A percentile compares a stretch with the other conserved stretches of the same genome.
Conservation (phyloP, 192 early-diverging fungal species). For the Entomortierella parvispora region DNA sequence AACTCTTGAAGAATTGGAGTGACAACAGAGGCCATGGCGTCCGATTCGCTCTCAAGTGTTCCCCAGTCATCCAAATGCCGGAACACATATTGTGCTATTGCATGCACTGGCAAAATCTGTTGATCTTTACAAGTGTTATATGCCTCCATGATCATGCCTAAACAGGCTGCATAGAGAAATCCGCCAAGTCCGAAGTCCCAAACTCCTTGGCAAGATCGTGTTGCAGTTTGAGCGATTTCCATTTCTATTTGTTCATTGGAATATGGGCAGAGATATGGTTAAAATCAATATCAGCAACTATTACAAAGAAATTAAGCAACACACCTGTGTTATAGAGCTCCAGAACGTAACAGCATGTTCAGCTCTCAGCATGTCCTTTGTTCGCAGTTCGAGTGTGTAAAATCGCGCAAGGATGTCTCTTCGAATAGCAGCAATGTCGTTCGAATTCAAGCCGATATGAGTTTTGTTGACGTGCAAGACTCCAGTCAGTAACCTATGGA, state of each 20-base stretch:
- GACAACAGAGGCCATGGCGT: slow-evolving; percentile 5
- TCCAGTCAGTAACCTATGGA: not conserved
- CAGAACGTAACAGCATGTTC: not conserved
- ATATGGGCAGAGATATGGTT: no score
- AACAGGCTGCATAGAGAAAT: slow-evolving; percentile 3
- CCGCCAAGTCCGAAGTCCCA: not conserved
- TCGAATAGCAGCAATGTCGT: slow-evolving; percentile 2
- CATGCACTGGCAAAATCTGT: not conserved
- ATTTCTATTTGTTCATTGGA: not conserved
- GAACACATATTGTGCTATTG: not conserved
- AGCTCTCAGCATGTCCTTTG: not conserved
- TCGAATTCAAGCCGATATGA: not conserved
- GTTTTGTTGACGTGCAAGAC: not conserved
- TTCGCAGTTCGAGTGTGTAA: not conserved
- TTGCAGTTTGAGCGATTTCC: not conserved
- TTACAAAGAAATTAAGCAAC: not conserved
- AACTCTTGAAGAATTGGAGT: slow-evolving; percentile 5
- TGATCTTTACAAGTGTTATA: not conserved
- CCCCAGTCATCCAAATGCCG: slow-evolving; percentile 2
- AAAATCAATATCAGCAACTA: not conserved
- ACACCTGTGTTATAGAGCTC: not conserved
- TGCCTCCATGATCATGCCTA: not conserved
- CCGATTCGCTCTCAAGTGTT: slow-evolving; percentile 1
- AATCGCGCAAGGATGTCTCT: not conserved
- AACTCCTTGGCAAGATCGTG: not conserved